Percentiles rank a stretch among this genome's conserved stretches.
These are phyloP conservation scores for Wickerhamomyces bovis DNA, from an alignment of 805 yeast genomes.

Conservation along the genomic window DNA sequence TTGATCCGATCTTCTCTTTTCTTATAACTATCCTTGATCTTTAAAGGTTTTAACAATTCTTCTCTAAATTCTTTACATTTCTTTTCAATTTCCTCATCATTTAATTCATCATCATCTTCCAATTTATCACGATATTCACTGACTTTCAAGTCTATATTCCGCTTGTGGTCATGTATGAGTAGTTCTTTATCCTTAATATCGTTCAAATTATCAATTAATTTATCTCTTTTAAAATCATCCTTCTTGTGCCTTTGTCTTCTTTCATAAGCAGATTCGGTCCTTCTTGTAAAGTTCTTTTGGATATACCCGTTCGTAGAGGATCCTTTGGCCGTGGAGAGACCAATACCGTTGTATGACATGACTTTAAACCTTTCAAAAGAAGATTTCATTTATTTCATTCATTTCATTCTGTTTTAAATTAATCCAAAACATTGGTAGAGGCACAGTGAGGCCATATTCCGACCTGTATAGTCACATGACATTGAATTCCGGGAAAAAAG, in stretches of 20 bases:
- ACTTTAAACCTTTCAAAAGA: no score
- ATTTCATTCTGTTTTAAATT: no score
- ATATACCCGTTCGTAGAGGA: slow-evolving; percentile 60
- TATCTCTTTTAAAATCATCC: slow-evolving; percentile 6
- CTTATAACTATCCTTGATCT: slow-evolving; percentile 8
- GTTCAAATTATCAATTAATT: slow-evolving; percentile 3
- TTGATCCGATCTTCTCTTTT: slow-evolving; percentile 8
- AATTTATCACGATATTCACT: slow-evolving; percentile 45
- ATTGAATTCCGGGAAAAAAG: no score
- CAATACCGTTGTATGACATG: slow-evolving; percentile 57
- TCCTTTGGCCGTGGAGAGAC: slow-evolving; percentile 51
- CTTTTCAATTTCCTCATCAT: slow-evolving; percentile 31
- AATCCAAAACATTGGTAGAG: no score
- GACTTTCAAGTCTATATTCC: slow-evolving; percentile 31
- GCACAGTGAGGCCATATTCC: no score
- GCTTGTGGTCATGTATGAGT: slow-evolving; percentile 15
- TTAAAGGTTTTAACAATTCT: slow-evolving; percentile 10
- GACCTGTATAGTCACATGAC: no score
- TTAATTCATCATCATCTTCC: slow-evolving; percentile 39
- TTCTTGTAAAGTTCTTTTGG: slow-evolving; percentile 36
- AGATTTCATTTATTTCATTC: no score
- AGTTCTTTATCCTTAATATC: slow-evolving; percentile 15
- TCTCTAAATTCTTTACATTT: slow-evolving; percentile 26
- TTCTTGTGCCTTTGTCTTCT: slow-evolving; percentile 28
- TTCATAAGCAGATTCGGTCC: slow-evolving; percentile 30